phyloP scores from a whole-genome alignment of 2,329 filamentous ascomycete genomes.

The Fusarium caatingaense region DNA sequence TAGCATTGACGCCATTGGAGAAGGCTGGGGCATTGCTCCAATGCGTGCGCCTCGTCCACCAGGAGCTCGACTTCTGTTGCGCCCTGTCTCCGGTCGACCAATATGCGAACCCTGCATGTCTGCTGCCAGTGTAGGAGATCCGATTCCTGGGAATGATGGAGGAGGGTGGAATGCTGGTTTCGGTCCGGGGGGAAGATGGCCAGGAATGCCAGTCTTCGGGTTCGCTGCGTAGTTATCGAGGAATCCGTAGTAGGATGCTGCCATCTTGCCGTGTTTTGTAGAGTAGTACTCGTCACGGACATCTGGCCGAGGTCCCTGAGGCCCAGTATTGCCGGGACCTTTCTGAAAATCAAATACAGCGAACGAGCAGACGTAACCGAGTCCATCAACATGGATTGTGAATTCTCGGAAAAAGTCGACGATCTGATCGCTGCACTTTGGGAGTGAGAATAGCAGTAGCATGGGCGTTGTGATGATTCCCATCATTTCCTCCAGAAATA shows the following conservation, averaged over 20 bases:
- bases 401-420: constrained; percentile 99
- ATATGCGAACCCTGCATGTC: constrained; percentile 65
- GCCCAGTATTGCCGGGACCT: constrained; percentile 64
- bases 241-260: constrained; percentile 96
- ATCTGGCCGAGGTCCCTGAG: constrained; percentile 62
- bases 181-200: constrained; percentile 66
- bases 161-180: constrained; percentile 76
- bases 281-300: constrained; percentile 92
- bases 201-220: constrained; percentile 73
- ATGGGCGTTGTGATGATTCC: constrained; percentile 94
- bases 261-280: constrained; percentile 97
- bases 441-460: constrained; percentile 86
- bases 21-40: constrained; percentile 62
- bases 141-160: constrained; percentile 77
- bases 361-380: constrained; percentile 97
- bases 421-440: constrained; percentile 89
- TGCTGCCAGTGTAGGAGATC: constrained; percentile 68
- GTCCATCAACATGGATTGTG: constrained; percentile 93
- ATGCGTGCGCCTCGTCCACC: constrained; percentile 46
- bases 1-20: constrained; percentile 78
- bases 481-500: constrained; percentile 91
- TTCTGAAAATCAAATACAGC: constrained; percentile 98
- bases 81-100: constrained; percentile 59
- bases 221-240: constrained; percentile 89
- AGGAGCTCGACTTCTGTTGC: constrained; percentile 56